Evolutionary conservation across 306 rosid species (phyloP).

Genomic region (Gastrolobium bilobum): DNA sequence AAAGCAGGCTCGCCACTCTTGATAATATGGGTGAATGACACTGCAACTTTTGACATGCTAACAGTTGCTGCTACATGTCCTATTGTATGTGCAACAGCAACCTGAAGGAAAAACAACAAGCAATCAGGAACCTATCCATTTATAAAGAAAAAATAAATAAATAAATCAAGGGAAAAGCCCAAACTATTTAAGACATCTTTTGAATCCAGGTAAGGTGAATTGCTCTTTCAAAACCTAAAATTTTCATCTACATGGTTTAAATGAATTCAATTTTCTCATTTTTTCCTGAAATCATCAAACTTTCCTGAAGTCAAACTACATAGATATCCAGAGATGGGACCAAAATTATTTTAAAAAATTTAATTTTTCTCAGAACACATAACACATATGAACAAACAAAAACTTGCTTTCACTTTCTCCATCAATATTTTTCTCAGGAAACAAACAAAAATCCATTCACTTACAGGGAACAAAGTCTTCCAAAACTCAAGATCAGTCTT

Average conservation of each 20-base stretch:
- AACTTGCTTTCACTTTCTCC: conserved; percentile 48
- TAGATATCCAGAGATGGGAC: conserved; percentile 15
- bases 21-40: conserved; percentile 96
- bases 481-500: conserved; percentile 87
- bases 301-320: conserved; percentile 4
- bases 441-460: conserved; percentile 60
- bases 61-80: conserved; percentile 98
- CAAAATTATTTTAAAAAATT: conserved; percentile 18
- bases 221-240: neutral
- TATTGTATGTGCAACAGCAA: conserved; percentile 91
- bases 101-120: conserved; percentile 58
- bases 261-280: neutral
- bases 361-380: neutral
- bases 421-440: conserved; percentile 52
- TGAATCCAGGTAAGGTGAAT: conserved; percentile 11
- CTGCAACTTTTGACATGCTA: conserved; percentile 98
- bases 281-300: neutral
- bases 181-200: neutral
- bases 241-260: conserved; percentile 32
- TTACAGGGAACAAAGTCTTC: conserved; percentile 93
- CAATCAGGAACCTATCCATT: conserved; percentile 22
- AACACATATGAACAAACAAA: conserved; percentile 41
- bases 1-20: conserved; percentile 99
- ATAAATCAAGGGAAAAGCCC: neutral
- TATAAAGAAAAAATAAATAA: neutral